phyloP scores from a whole-genome alignment of 2,329 filamentous ascomycete genomes.

The Exophiala viscosa region DNA sequence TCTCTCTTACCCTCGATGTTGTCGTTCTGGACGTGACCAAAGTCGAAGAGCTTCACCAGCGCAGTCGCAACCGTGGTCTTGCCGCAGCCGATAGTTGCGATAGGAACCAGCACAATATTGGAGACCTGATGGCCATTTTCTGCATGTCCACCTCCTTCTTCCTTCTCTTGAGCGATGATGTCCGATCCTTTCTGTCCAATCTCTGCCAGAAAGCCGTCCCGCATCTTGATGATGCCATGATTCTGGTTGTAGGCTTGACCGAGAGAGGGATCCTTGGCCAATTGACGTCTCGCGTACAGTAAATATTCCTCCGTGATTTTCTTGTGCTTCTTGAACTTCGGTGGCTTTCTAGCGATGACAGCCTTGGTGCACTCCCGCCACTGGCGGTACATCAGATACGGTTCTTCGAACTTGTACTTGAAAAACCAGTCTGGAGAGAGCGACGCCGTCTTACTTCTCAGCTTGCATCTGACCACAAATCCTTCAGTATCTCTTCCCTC shows the following conservation, averaged over 20 bases:
- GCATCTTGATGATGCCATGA: conserved; percentile 88
- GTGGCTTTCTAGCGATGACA: conserved; percentile 69
- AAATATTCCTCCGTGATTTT: conserved; percentile 91
- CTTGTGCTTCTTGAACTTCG: conserved; percentile 79
- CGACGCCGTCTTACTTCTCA: conserved; percentile 48
- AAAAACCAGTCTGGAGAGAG: conserved; percentile 85
- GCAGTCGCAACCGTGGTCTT: conserved; percentile 91
- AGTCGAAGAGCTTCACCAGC: conserved; percentile 75
- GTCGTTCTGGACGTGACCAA: conserved; percentile 95
- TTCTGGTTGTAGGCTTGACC: conserved; percentile 74
- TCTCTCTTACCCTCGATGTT: conserved; percentile 76
- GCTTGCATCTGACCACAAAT: conserved; percentile 90
- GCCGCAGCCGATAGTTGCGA: conserved; percentile 91
- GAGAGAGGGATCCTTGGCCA: conserved; percentile 65
- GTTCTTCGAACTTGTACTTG: conserved; percentile 99
- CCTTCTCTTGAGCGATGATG: conserved; percentile 67
- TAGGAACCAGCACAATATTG: conserved; percentile 67
- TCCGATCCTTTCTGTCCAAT: conserved; percentile 84
- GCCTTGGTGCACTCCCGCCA: conserved; percentile 97
- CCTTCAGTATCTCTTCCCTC: conserved; percentile 91
- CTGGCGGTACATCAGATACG: conserved; percentile 97
- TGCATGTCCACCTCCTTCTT: conserved; percentile 31
- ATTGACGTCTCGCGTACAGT: conserved; percentile 69
- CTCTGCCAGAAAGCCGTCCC: conserved; percentile 79
- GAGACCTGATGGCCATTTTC: conserved; percentile 2